phyloP scores from a whole-genome alignment of 179 eudicot species.

The Spergularia azorica region DNA sequence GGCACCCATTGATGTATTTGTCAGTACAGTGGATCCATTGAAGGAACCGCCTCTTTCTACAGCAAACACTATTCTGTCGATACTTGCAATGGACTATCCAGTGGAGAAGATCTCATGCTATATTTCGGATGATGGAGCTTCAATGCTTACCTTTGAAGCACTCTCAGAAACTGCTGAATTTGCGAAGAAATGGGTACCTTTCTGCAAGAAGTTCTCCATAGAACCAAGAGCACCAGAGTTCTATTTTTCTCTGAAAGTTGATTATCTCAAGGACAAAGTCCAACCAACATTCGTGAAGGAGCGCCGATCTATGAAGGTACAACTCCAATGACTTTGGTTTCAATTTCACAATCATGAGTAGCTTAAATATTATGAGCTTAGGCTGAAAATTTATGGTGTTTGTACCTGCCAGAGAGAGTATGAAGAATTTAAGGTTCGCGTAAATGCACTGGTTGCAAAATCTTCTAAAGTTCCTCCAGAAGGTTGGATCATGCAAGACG shows the following conservation, averaged over 20 bases:
- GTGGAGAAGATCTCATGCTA: conserved; percentile 91
- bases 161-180: conserved; percentile 94
- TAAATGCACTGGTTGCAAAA: conserved; percentile 88
- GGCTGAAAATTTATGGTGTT: conserved; percentile 16
- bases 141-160: conserved; percentile 87
- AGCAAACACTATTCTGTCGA: conserved; percentile 79
- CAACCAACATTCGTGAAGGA: conserved; percentile 97
- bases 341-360: neutral
- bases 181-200: conserved; percentile 95
- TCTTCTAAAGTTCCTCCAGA: conserved; percentile 77
- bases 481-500: conserved; percentile 99
- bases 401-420: conserved; percentile 71
- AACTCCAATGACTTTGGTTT: conserved; percentile 9
- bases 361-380: conserved; percentile 16
- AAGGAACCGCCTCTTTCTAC: conserved; percentile 93
- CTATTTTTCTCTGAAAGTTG: conserved; percentile 77
- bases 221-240: conserved; percentile 95
- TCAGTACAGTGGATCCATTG: conserved; percentile 95
- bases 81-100: conserved; percentile 91
- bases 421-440: conserved; percentile 86
- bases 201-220: conserved; percentile 81
- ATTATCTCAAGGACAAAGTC: conserved; percentile 89
- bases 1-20: conserved; percentile 81
- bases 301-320: conserved; percentile 91
- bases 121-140: conserved; percentile 94